Base-by-base conservation (phyloP, 83 land plant species). In the Larix sibirica region DNA sequence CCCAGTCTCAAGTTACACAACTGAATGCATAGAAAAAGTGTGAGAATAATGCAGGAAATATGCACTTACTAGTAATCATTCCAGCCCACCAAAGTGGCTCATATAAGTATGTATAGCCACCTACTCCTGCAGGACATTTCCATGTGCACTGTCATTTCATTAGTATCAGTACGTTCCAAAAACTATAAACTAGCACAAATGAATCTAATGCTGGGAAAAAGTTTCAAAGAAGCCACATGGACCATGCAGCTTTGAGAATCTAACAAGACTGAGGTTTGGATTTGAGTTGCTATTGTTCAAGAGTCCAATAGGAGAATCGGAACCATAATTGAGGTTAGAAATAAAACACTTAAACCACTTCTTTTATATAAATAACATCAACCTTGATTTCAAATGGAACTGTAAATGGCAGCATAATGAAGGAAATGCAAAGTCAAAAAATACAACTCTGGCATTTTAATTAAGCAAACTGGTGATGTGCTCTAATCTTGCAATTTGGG, bases 51-150 rank as follows among this genome's bases (percentile, higher is more conserved):
- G 12, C 2, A 47, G 0, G 2, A 47, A 47, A 47, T 47, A 47
- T 8, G 54, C 54, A 88, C 94, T 86, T 71, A 90, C 94, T 92
- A 61, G 90, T 90, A 73, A 92, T 90, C 94, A 92, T 92, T 84
- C 92, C 92, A 28, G 78, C 88, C 92, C 94, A 92, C 92, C 92
- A 92, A 28, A 92, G 86, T 59, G 92, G 92, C 83, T 92, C 94
- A 50, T 87, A 88, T 54, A 90, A 82, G 85, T 92, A 92, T n/a
- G 90, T 88, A 87, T 86, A 92, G 7, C 92, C 92, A 50, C 94
- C 94, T 74, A 82, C 83, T 0, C 92, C 94, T 92, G 85, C 28
- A 79, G 0, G 50, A 44, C 6, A 44, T 71, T 71, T 5, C 42
- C 76, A 71, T 71, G 23, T n/a, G 47, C n/a, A 18, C 24, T 38